Percentiles rank a stretch among this genome's conserved stretches.
phyloP scores from a whole-genome alignment of 306 rosid species.

The Vachellia pachyceras region DNA sequence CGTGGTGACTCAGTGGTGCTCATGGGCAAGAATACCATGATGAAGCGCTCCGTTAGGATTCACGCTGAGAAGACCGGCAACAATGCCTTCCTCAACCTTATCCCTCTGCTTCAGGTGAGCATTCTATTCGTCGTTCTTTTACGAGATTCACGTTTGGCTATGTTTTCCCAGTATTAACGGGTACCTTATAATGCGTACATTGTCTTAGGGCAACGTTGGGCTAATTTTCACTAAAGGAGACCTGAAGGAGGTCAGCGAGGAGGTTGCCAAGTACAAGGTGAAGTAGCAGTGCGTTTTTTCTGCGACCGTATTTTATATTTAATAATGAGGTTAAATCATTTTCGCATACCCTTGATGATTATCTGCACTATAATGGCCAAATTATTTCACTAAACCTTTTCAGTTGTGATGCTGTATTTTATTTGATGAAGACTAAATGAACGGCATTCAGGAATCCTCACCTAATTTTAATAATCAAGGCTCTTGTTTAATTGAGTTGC shows the following conservation, averaged over 20 bases:
- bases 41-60: slow-evolving; percentile 78
- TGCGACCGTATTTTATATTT: background rate
- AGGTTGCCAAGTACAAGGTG: slow-evolving; percentile 96
- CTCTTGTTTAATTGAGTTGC: background rate
- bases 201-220: slow-evolving; percentile 80
- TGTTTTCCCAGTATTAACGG: background rate
- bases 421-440: background rate
- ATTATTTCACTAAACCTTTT: background rate
- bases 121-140: background rate
- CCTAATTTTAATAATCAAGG: background rate
- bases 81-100: slow-evolving; percentile 61
- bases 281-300: background rate
- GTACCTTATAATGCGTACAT: background rate
- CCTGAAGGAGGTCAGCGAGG: slow-evolving; percentile 93
- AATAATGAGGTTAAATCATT: background rate
- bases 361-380: background rate
- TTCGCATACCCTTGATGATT: too few relatives aligned
- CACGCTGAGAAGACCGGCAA: slow-evolving; percentile 82
- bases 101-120: slow-evolving; percentile 82
- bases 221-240: slow-evolving; percentile 92
- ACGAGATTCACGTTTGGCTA: background rate
- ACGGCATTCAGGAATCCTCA: background rate
- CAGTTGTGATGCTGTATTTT: background rate
- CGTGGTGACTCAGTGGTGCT: slow-evolving; percentile 89
- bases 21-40: slow-evolving; percentile 99